A percentile compares a stretch with the other conserved stretches of the same genome.
phyloP scores from a whole-genome alignment of 78 protist genomes.

The Trichosphaerium sp. region DNA sequence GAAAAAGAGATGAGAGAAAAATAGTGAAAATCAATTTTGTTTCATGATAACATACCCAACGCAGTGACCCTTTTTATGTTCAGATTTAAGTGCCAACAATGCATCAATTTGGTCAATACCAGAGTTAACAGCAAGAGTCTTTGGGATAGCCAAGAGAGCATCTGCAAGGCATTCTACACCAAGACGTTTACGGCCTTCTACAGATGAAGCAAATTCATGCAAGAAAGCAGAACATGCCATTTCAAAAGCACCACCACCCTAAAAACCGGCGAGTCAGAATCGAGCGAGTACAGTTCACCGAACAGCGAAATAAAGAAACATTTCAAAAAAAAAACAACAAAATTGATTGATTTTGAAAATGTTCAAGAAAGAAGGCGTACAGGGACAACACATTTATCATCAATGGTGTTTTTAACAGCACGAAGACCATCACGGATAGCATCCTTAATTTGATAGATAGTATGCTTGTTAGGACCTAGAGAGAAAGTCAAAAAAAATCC shows the following conservation, averaged over 20 bases:
- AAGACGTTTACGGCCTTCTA: constrained; percentile 51
- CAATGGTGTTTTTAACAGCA: constrained; percentile 93
- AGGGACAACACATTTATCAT: constrained; percentile 77
- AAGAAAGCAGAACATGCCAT: constrained; percentile 59
- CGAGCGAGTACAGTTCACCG: too few species aligned
- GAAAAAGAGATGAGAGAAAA: too few species aligned
- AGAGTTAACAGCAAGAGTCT: constrained; percentile 89
- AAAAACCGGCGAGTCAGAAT: too few species aligned
- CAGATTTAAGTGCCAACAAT: constrained; percentile 67
- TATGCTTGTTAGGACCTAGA: constrained; percentile 90
- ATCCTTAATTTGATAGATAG: constrained; percentile 94
- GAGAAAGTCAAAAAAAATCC: too few species aligned
- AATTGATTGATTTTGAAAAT: too few species aligned
- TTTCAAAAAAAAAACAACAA: too few species aligned
- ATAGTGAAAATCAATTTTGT: too few species aligned
- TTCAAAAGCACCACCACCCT: constrained; percentile 99
- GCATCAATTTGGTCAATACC: constrained; percentile 91
- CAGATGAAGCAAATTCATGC: constrained; percentile 47
- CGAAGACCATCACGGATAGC: constrained; percentile 99
- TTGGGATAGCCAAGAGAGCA: constrained; percentile 93
- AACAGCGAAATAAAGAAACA: too few species aligned
- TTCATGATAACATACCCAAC: too few species aligned
- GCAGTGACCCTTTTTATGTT: constrained; percentile 39
- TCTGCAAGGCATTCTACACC: constrained; percentile 96
- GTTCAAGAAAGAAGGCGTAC: too few species aligned